These are phyloP conservation scores for Trichoderma sp. DNA, from an alignment of 2,329 filamentous ascomycete species.

Conservation along the genomic window DNA sequence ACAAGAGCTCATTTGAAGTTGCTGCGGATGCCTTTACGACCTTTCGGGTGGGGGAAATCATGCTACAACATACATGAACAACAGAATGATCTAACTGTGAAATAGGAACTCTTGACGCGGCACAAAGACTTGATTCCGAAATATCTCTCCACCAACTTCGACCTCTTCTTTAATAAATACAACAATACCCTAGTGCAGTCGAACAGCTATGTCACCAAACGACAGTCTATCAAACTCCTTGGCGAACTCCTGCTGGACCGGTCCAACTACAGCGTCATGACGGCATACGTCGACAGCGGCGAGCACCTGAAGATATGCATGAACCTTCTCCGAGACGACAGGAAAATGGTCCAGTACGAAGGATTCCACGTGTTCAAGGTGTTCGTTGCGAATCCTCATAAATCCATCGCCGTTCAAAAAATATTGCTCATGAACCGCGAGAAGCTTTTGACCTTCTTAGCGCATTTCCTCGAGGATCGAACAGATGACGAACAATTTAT, in stretches of 20 bases:
- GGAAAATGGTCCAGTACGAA: slow-evolving; percentile 99
- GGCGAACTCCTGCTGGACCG: slow-evolving; percentile 93
- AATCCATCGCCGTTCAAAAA: slow-evolving; percentile 92
- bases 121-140: slow-evolving; percentile 90
- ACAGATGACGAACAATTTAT: slow-evolving; percentile 98
- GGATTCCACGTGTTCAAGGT: slow-evolving; percentile 99
- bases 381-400: slow-evolving; percentile 97
- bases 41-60: slow-evolving; percentile 68
- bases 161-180: slow-evolving; percentile 89
- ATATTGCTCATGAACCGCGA: slow-evolving; percentile 97
- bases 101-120: slow-evolving; percentile 85
- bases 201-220: slow-evolving; percentile 95
- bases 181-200: slow-evolving; percentile 86
- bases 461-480: slow-evolving; percentile 88
- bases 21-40: slow-evolving; percentile 97
- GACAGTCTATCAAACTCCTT: slow-evolving; percentile 95
- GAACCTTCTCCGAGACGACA: slow-evolving; percentile 92
- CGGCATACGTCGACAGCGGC: slow-evolving; percentile 89
- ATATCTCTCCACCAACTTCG: slow-evolving; percentile 87
- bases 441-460: slow-evolving; percentile 83
- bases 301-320: slow-evolving; percentile 98
- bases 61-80: not conserved
- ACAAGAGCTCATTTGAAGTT: slow-evolving; percentile 94
- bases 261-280: slow-evolving; percentile 98
- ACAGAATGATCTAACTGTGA: not conserved